These are phyloP conservation scores for Neurospora sp. DNA, from an alignment of 495 filamentous ascomycete species.

Conservation along the genomic window DNA sequence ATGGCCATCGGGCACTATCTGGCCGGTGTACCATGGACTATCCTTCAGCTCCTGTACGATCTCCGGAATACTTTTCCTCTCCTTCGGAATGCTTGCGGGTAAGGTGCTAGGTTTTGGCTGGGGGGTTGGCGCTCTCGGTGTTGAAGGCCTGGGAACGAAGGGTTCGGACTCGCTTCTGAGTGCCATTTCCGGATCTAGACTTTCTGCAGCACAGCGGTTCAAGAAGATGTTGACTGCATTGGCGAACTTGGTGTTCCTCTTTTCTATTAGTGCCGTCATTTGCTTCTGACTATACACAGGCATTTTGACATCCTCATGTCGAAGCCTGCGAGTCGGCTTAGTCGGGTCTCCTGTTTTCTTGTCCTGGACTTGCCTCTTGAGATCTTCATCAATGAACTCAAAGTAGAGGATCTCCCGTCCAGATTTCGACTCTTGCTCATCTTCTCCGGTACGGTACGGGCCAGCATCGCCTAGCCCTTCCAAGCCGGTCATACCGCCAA, in stretches of 20 bases:
- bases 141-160: constrained; percentile 35
- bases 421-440: constrained; percentile 22
- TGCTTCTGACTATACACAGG: constrained; percentile 89
- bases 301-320: constrained; percentile 80
- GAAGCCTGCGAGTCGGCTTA: constrained; percentile 51
- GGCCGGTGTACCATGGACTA: constrained; percentile 77
- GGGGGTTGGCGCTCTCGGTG: constrained; percentile 14
- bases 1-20: constrained; percentile 92
- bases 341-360: constrained; percentile 61
- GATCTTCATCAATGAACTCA: constrained; percentile 84
- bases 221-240: constrained; percentile 71
- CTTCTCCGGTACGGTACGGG: neutral
- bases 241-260: constrained; percentile 75
- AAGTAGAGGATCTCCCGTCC: constrained; percentile 68
- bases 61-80: constrained; percentile 71
- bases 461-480: constrained; percentile 21
- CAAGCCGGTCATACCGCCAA: constrained; percentile 37
- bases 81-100: constrained; percentile 65
- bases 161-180: constrained; percentile 45
- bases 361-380: constrained; percentile 68
- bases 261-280: constrained; percentile 84
- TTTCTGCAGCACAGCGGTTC: constrained; percentile 55
- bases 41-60: constrained; percentile 78
- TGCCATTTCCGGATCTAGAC: constrained; percentile 55
- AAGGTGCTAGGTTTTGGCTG: constrained; percentile 27